Base-by-base conservation (phyloP, 2,329 filamentous ascomycete species). In the Monosporascus sp. region DNA sequence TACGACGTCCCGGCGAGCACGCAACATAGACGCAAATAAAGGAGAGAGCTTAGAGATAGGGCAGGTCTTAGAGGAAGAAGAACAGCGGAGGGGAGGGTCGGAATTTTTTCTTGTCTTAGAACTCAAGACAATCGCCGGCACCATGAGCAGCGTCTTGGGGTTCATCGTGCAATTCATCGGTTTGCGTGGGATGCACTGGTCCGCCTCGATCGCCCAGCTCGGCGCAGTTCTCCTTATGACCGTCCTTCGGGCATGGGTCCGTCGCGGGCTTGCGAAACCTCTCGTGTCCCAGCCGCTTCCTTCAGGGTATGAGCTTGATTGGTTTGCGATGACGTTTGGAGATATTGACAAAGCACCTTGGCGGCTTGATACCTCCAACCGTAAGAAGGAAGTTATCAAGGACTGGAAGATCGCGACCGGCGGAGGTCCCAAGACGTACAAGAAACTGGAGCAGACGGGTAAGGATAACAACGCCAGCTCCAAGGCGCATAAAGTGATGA, bases 131-230 rank as follows among this genome's bases (percentile, higher is more conserved):
- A 52, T 61, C 1, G 54, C 64, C 9, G 64, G 58, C 3, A 55
- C 58, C 2, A 16, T 56, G 0, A 48, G 65, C 24, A 51, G 50
- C 4, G 37, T 68, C 9, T 35, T 44, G 4, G 67, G 67, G 1
- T 70, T 64, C 49, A 24, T 68, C 7, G 40, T 58, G 1, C 67
- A 69, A 44, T 68, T 69, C 24, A 52, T 63, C 16, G 66, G 65
- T 2, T 49, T 66, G 24, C 58, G 64, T 3, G 59, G 54, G 1
- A 59, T 64, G 58, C 62, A 68, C 46, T 67, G 63, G 61, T 65
- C 64, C 1, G 59, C 53, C 1, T 55, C 63, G 7, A 45, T 68
- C 20, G 55, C 52, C 7, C 65, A 67, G 27, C 63, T 69, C 17
- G 61, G 31, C 0, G 58, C 56, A 11, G 60, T 56, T 1, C 2